Evolutionary conservation across 139 green algal species (phyloP), one percentile per base, ranked within the genome.

Genomic region (Chlamydomonas schloesseri): DNA sequence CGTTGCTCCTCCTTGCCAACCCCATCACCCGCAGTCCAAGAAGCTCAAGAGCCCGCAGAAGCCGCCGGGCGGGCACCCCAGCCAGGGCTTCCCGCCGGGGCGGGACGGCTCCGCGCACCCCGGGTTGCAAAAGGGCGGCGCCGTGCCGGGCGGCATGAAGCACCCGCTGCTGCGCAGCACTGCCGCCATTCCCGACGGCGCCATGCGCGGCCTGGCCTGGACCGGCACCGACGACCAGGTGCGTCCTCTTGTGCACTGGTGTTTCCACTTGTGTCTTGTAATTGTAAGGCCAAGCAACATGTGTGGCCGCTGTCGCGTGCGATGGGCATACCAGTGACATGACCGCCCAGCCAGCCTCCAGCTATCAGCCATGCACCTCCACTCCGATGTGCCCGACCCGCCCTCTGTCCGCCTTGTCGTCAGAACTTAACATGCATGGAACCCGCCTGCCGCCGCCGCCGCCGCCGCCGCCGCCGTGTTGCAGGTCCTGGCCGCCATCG

Each of bases 401-500:
- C 53, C 15, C 13, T 60, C 15, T 60, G 13, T 13, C 53, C 14
- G 53, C 15, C 14, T 13, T 60, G 14, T 15, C n/a, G n/a, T n/a
- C n/a, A n/a, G 17, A 67, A 10, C 14, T 17, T 17, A 5, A 10
- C 58, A 67, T 67, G 58, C 21, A 15, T 58, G 53, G 53, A 58
- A 13, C 53, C 13, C 53, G 13, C 53, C 55, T 62, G 55, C 60
- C 15, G 14, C 31, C 73, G 17, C n/a, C n/a, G n/a, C n/a, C n/a
- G n/a, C n/a, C n/a, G n/a, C n/a, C n/a, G n/a, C n/a, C n/a, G n/a
- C n/a, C n/a, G n/a, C n/a, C n/a, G n/a, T n/a, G n/a, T n/a, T n/a
- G n/a, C 88, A 91, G 50, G 31, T 91, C 1, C 89, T 92, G 29
- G 75, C 82, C 2, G 89, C 89, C 23, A 84, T 89, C 37, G 89